Conservation (phyloP, 148 eudicot genomes). For the Rhododendron mucronatum region DNA sequence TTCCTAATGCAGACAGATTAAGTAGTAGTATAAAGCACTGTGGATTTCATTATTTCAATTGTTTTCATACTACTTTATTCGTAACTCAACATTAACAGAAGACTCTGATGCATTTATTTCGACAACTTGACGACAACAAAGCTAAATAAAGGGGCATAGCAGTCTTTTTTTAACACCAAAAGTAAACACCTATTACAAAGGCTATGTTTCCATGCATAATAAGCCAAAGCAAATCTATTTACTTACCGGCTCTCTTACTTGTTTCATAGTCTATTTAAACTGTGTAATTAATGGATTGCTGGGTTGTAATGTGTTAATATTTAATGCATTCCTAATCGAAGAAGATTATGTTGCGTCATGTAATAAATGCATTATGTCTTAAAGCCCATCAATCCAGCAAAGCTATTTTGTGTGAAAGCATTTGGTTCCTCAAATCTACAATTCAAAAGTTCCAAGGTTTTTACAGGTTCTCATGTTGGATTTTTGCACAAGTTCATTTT, state of each 20-base stretch:
- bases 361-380: neutral
- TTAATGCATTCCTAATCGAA: neutral
- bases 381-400: neutral
- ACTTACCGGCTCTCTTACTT: neutral
- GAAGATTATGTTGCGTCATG: neutral
- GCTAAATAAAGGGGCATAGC: neutral
- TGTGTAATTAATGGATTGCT: neutral
- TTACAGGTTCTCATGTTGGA: neutral
- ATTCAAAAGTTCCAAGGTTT: neutral
- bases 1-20: neutral
- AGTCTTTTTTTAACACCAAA: neutral
- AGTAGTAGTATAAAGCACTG: neutral
- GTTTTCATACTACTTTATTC: neutral
- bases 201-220: neutral
- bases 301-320: neutral
- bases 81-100: neutral
- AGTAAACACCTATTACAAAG: neutral
- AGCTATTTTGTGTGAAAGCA: neutral
- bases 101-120: neutral
- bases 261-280: neutral
- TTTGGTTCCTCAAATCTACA: neutral
- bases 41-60: neutral
- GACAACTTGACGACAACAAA: neutral
- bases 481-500: neutral
- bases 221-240: neutral